These are phyloP conservation scores for Nothopassalora personata DNA, from an alignment of 2,329 filamentous ascomycete genomes.

Conservation along the genomic window DNA sequence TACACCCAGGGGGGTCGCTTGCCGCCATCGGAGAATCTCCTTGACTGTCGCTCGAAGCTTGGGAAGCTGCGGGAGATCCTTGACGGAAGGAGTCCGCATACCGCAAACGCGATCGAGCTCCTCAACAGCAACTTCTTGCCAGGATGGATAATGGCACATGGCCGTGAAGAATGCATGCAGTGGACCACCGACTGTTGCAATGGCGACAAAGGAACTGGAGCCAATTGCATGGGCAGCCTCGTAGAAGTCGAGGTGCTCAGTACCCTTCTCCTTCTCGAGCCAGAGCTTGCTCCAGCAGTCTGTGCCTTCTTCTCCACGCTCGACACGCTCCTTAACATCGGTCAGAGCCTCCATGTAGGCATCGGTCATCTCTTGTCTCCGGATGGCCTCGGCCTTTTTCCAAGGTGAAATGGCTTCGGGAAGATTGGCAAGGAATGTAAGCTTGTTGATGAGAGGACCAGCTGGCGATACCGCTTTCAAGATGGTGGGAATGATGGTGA, in stretches of 20 bases:
- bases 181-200: slow-evolving; percentile 32
- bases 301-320: slow-evolving; percentile 20
- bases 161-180: slow-evolving; percentile 33
- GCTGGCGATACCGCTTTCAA: slow-evolving; percentile 32
- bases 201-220: slow-evolving; percentile 32
- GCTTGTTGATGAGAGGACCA: slow-evolving; percentile 32
- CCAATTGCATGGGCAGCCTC: slow-evolving; percentile 33
- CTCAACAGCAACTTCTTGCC: slow-evolving; percentile 28
- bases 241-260: slow-evolving; percentile 29
- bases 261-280: slow-evolving; percentile 30
- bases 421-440: slow-evolving; percentile 31
- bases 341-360: slow-evolving; percentile 31
- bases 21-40: slow-evolving; percentile 33
- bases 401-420: slow-evolving; percentile 29
- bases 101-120: slow-evolving; percentile 32
- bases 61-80: slow-evolving; percentile 31
- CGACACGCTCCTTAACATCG: slow-evolving; percentile 26
- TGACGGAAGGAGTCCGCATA: slow-evolving; percentile 27
- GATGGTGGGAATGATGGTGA: slow-evolving; percentile 31
- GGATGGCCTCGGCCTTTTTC: slow-evolving; percentile 27
- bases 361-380: slow-evolving; percentile 29
- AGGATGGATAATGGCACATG: slow-evolving; percentile 32
- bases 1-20: slow-evolving; percentile 38
- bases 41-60: slow-evolving; percentile 32
- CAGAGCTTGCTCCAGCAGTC: slow-evolving; percentile 32